Base-by-base conservation (phyloP, 441 rosid species). In the Populus hybrid region DNA sequence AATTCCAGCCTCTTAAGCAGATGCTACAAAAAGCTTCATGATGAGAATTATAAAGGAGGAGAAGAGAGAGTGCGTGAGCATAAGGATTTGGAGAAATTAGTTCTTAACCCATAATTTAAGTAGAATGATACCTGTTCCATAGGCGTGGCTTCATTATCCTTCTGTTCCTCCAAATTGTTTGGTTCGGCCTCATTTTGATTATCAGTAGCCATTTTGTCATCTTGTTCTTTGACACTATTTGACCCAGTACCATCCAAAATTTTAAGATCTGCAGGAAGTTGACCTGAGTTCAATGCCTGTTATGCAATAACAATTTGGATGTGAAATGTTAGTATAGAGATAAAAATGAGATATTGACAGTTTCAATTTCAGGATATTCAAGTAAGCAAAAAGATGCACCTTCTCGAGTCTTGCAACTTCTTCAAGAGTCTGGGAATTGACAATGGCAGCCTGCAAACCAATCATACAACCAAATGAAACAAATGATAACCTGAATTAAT, bases 351-450 rank as follows among this genome's bases (percentile, higher is more conserved):
- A 75, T 35, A 59, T 76, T 24, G 18, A 64, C 40, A n/a, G 16
- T 67, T 28, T 14, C 65, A 81, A 61, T 53, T 73, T 53, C 74
- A 67, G 68, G 73, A 59, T 23, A 10, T 63, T 72, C 67, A 24
- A 35, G 70, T 34, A 70, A 65, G 69, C 61, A 73, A 70, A 75
- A 72, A 21, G 40, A 80, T 18, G 65, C 67, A 93, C 99, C 97
- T 94, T 88, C 80, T 96, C 99, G 12, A 96, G 98, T 86, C 98
- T 88, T 59, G 96, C 97, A 84, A 96, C 98, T 87, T 96, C 99
- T 88, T 96, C 98, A 63, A 96, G 90, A 70, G 99, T 96, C 91
- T 96, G 98, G 38, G 99, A 94, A 80, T 92, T 96, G 84, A 94
- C 92, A 82, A 96, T 96, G 70, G 99, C 99, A 74, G 98, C 98